Percentiles rank a stretch among this genome's conserved stretches.
Conservation (phyloP, 2,329 filamentous ascomycete genomes). For the Monosporascus sp. region DNA sequence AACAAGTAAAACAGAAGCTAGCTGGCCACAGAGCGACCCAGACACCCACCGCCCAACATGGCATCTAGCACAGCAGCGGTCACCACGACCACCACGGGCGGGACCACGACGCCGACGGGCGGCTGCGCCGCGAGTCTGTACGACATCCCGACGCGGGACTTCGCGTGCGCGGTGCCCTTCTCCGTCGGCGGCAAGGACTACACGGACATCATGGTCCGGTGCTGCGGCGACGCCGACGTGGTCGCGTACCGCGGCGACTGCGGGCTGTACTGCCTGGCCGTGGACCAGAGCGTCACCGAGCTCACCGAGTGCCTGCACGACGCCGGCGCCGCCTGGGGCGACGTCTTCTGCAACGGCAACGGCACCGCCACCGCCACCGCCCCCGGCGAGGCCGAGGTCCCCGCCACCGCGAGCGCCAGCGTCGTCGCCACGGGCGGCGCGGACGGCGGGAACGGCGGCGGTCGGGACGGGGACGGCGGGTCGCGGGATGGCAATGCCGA, state of each 20-base stretch:
- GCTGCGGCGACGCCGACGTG: constrained; percentile 40
- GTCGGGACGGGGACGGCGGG: constrained; percentile 4
- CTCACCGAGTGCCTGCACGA: constrained; percentile 34
- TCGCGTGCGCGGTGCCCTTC: constrained; percentile 38
- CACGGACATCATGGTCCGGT: constrained; percentile 37
- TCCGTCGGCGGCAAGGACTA: constrained; percentile 27
- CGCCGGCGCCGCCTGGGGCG: constrained; percentile 29
- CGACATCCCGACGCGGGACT: constrained; percentile 38
- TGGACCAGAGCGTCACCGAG: constrained; percentile 30
- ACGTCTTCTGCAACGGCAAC: constrained; percentile 41
- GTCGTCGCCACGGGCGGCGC: constrained; percentile 27
- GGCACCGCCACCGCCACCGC: constrained; percentile 34
- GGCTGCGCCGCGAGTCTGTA: constrained; percentile 29
- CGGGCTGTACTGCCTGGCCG: constrained; percentile 45
- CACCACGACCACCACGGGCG: constrained; percentile 17
- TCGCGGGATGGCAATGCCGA: constrained; percentile 1
- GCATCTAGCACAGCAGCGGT: no score
- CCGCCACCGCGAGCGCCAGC: constrained; percentile 26
- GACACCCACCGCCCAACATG: no score
- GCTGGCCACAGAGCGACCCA: no score
- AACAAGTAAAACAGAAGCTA: no score
- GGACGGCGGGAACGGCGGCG: constrained; percentile 7
- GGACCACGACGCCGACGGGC: constrained; percentile 13
- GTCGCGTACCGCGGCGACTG: constrained; percentile 42
- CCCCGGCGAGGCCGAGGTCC: constrained; percentile 19